Conservation (phyloP, 805 yeast genomes). For the Saturnispora silvae region DNA sequence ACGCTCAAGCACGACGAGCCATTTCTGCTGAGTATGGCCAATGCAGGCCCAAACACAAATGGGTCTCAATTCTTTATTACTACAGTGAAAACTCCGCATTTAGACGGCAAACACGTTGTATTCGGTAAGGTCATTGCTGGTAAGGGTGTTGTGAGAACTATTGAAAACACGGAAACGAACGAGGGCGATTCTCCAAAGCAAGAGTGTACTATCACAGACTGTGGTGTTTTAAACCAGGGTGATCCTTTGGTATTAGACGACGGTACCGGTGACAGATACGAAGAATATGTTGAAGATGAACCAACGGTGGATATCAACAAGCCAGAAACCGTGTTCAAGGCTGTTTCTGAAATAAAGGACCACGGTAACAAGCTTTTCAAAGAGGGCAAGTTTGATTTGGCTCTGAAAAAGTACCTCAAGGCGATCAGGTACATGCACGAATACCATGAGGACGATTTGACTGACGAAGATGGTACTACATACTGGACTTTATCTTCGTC, state of each 20-base stretch:
- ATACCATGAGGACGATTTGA: conserved; percentile 61
- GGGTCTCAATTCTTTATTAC: conserved; percentile 95
- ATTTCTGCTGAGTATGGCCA: conserved; percentile 90
- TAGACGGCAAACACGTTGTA: conserved; percentile 93
- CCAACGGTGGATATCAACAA: conserved; percentile 45
- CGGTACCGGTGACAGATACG: conserved; percentile 79
- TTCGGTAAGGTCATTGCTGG: conserved; percentile 85
- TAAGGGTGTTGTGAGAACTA: conserved; percentile 63
- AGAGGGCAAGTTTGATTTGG: conserved; percentile 42
- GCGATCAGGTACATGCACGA: conserved; percentile 60
- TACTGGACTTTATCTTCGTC: conserved; percentile 50
- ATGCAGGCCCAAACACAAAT: conserved; percentile 90
- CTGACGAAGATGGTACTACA: conserved; percentile 40
- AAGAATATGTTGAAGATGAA: conserved; percentile 67
- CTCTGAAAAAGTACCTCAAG: conserved; percentile 63
- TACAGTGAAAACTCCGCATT: conserved; percentile 85
- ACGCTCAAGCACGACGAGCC: conserved; percentile 68
- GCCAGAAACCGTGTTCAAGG: conserved; percentile 58
- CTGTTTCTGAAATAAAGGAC: conserved; percentile 55
- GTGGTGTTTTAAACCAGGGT: conserved; percentile 66
- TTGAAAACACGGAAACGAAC: conserved; percentile 64
- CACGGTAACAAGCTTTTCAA: conserved; percentile 73
- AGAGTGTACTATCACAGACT: conserved; percentile 62
- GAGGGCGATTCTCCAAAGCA: conserved; percentile 58
- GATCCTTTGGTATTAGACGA: conserved; percentile 45